These are phyloP conservation scores for Neonectria ditissima DNA, from an alignment of 2,329 filamentous ascomycete species.

Conservation along the genomic window DNA sequence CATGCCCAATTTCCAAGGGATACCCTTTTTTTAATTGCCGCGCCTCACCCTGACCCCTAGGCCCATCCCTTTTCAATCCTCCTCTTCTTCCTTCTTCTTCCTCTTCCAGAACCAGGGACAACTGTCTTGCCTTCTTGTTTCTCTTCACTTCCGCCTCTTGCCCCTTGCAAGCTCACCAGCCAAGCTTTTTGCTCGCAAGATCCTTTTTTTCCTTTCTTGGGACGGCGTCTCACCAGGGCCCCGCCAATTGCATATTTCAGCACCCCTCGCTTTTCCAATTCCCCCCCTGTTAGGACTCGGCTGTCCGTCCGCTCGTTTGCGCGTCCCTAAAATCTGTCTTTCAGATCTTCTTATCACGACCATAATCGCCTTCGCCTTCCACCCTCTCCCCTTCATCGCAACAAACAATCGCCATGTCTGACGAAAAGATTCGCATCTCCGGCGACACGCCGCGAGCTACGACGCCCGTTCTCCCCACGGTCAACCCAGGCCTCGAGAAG, in stretches of 20 bases:
- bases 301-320: constrained; percentile 56
- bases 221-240: constrained; percentile 42
- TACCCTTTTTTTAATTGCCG: constrained; percentile 49
- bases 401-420: constrained; percentile 64
- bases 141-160: constrained; percentile 36
- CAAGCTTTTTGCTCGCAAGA: constrained; percentile 28
- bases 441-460: constrained; percentile 77
- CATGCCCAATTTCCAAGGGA: constrained; percentile 46
- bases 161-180: constrained; percentile 31
- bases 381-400: constrained; percentile 45
- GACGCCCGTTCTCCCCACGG: constrained; percentile 78
- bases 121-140: constrained; percentile 31
- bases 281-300: constrained; percentile 48
- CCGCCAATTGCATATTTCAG: constrained; percentile 53
- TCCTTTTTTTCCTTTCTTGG: constrained; percentile 48
- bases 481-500: constrained; percentile 83
- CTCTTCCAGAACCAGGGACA: constrained; percentile 34
- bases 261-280: constrained; percentile 45
- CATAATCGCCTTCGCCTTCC: constrained; percentile 34
- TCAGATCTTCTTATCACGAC: constrained; percentile 43
- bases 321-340: constrained; percentile 50
- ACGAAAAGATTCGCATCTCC: constrained; percentile 87
- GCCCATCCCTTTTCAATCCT: constrained; percentile 35
- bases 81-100: constrained; percentile 26
- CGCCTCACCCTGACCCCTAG: constrained; percentile 39